Percentiles rank a stretch among this genome's conserved stretches.
These are phyloP conservation scores for Herpotrichia juniperi DNA, from an alignment of 2,329 filamentous ascomycete genomes.

Conservation along the genomic window DNA sequence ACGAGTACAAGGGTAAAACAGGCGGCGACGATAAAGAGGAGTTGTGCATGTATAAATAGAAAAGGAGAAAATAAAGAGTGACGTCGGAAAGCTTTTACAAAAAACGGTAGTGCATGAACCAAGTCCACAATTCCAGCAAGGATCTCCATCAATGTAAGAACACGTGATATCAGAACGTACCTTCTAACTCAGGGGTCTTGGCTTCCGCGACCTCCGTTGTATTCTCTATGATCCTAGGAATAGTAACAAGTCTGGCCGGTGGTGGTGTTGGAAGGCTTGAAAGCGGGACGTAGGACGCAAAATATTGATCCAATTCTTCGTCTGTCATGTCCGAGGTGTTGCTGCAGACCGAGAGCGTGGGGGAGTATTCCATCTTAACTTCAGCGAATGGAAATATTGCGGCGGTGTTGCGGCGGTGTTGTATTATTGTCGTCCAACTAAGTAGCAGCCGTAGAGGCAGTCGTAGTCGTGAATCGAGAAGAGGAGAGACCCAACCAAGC, in stretches of 20 bases:
- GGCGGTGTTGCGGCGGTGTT: background rate
- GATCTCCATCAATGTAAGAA: slow-evolving; percentile 8
- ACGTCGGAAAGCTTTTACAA: background rate
- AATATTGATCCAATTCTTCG: slow-evolving; percentile 47
- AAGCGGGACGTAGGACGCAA: slow-evolving; percentile 46
- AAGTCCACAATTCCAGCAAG: background rate
- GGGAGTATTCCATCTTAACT: slow-evolving; percentile 12
- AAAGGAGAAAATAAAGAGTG: slow-evolving; percentile 1
- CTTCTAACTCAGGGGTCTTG: slow-evolving; percentile 31
- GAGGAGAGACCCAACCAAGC: background rate
- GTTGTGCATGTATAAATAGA: background rate
- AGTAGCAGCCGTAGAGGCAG: background rate
- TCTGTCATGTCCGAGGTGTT: slow-evolving; percentile 38
- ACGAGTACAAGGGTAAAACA: background rate
- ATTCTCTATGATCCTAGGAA: slow-evolving; percentile 8
- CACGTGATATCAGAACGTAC: slow-evolving; percentile 30
- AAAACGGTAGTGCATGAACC: background rate
- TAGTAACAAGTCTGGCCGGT: slow-evolving; percentile 34
- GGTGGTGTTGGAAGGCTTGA: slow-evolving; percentile 49
- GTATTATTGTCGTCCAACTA: background rate
- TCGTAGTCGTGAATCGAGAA: background rate
- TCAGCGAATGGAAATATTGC: background rate
- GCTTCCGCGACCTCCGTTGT: background rate
- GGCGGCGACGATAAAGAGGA: no score
- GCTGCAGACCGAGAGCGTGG: slow-evolving; percentile 18